Conservation (phyloP, 306 rosid genomes). For the Ammopiptanthus mongolicus region DNA sequence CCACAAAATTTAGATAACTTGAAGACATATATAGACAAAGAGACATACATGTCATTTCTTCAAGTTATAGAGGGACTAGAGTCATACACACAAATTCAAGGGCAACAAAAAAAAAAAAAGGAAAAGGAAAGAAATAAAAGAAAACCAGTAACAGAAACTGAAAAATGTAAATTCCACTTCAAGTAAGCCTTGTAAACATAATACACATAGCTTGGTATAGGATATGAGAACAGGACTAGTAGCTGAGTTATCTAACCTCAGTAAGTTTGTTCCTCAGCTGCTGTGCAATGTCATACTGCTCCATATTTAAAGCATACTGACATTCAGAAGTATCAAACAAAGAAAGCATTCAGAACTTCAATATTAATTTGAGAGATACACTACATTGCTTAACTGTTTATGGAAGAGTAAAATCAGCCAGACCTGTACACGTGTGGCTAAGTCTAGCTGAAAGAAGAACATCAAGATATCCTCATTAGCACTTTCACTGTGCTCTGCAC, state of each 20-base stretch:
- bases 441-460: constrained; percentile 84
- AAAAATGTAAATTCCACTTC: background rate
- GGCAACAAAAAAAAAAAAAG: background rate
- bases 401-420: background rate
- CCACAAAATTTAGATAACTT: constrained; percentile 9
- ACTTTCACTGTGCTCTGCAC: constrained; percentile 75
- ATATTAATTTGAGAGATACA: constrained; percentile 6
- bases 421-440: constrained; percentile 95
- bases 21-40: background rate
- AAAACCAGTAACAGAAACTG: background rate
- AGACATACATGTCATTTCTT: background rate
- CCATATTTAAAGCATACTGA: constrained; percentile 82
- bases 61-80: background rate
- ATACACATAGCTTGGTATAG: constrained; percentile 9
- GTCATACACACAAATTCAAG: constrained; percentile 8
- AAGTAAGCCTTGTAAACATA: background rate
- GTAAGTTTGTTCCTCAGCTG: constrained; percentile 81
- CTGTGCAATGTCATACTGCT: constrained; percentile 82
- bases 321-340: constrained; percentile 26
- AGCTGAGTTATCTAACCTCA: constrained; percentile 53
- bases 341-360: background rate
- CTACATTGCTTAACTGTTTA: background rate
- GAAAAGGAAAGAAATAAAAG: background rate
- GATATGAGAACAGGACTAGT: background rate
- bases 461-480: constrained; percentile 84